These are phyloP conservation scores for Dujonia santamariae DNA, from an alignment of 1,139 yeast species.

Conservation along the genomic window DNA sequence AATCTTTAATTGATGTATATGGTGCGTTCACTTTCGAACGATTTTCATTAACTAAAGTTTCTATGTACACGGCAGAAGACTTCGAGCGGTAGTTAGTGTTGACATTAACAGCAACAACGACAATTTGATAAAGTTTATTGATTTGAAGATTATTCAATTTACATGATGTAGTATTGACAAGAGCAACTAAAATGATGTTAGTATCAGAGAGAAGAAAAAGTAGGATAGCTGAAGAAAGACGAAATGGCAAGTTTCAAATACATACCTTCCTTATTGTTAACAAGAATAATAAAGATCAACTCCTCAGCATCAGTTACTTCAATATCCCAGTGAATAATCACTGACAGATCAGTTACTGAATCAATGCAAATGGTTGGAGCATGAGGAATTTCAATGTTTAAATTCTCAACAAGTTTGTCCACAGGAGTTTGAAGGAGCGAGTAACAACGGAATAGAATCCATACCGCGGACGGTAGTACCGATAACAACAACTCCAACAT, in stretches of 20 bases:
- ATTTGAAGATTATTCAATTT: slow-evolving; percentile 31
- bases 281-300: slow-evolving; percentile 32
- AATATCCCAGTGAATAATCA: slow-evolving; percentile 45
- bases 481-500: slow-evolving; percentile 43
- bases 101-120: slow-evolving; percentile 38
- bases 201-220: slow-evolving; percentile 3
- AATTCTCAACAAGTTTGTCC: slow-evolving; percentile 32
- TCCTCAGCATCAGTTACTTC: slow-evolving; percentile 29
- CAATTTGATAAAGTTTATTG: slow-evolving; percentile 32
- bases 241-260: background rate
- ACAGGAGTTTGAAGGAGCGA: slow-evolving; percentile 37
- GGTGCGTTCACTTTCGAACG: background rate
- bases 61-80: slow-evolving; percentile 29
- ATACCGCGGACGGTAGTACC: slow-evolving; percentile 39
- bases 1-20: background rate
- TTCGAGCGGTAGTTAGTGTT: slow-evolving; percentile 36
- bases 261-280: slow-evolving; percentile 29
- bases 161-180: slow-evolving; percentile 36
- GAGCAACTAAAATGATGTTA: slow-evolving; percentile 22
- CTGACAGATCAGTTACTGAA: slow-evolving; percentile 26
- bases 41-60: slow-evolving; percentile 11
- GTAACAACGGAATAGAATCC: slow-evolving; percentile 41
- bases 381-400: slow-evolving; percentile 42
- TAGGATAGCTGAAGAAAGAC: background rate
- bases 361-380: slow-evolving; percentile 41